Evolutionary conservation across 805 yeast species (phyloP).

Genomic region (Metschnikowia bowlesiae): DNA sequence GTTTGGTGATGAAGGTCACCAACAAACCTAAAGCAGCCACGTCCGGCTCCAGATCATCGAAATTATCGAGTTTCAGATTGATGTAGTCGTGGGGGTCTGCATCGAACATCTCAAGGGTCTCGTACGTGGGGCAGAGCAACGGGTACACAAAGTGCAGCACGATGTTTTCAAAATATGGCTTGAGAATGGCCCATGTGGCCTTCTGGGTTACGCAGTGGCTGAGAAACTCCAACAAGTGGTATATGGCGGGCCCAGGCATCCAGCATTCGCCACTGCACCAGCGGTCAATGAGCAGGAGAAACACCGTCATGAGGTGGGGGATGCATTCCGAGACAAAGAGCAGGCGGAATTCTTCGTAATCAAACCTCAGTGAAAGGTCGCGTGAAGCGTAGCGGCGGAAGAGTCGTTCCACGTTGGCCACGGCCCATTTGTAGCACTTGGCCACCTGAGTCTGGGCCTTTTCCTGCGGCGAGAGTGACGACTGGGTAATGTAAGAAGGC

Average conservation of each 20-base stretch:
- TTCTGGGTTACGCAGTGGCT: slow-evolving; percentile 52
- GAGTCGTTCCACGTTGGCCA: slow-evolving; percentile 67
- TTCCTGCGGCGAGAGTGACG: slow-evolving; percentile 52
- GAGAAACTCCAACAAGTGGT: slow-evolving; percentile 51
- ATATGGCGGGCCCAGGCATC: slow-evolving; percentile 64
- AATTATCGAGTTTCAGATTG: slow-evolving; percentile 52
- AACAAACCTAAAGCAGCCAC: slow-evolving; percentile 73
- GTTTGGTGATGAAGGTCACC: slow-evolving; percentile 64
- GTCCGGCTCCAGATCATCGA: slow-evolving; percentile 65
- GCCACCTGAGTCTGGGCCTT: slow-evolving; percentile 63
- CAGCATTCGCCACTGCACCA: slow-evolving; percentile 70
- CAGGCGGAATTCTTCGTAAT: slow-evolving; percentile 52
- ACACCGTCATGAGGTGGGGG: slow-evolving; percentile 67
- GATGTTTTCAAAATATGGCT: slow-evolving; percentile 60
- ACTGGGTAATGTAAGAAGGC: slow-evolving; percentile 48
- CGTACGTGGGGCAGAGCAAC: slow-evolving; percentile 63
- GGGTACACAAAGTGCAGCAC: slow-evolving; percentile 74
- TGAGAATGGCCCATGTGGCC: slow-evolving; percentile 61
- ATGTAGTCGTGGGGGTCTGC: slow-evolving; percentile 87
- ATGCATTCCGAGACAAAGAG: slow-evolving; percentile 55
- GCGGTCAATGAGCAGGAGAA: slow-evolving; percentile 60
- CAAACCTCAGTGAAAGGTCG: slow-evolving; percentile 39
- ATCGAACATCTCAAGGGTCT: slow-evolving; percentile 69
- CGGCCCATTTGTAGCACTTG: slow-evolving; percentile 73
- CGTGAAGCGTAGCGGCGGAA: slow-evolving; percentile 67